These are phyloP conservation scores for Pichia inconspicua DNA, from an alignment of 1,139 yeast genomes.

Conservation along the genomic window DNA sequence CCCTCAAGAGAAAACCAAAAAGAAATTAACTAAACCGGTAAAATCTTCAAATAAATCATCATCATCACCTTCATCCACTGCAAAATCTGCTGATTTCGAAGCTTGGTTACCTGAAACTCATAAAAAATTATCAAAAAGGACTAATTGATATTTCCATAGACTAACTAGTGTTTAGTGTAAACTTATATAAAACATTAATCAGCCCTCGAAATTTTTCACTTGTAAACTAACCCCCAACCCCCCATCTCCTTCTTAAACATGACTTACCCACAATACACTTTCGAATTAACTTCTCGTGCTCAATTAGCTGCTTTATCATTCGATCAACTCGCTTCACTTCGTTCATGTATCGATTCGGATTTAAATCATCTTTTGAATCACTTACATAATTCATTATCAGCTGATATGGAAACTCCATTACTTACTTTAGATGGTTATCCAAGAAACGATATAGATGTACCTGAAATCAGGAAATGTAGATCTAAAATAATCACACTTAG, in stretches of 20 bases:
- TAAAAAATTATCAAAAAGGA: slow-evolving; percentile 13
- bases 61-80: slow-evolving; percentile 2
- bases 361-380: slow-evolving; percentile 17
- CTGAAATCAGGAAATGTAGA: slow-evolving; percentile 50
- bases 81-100: slow-evolving; percentile 34
- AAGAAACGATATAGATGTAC: slow-evolving; percentile 73
- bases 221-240: neutral
- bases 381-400: slow-evolving; percentile 29
- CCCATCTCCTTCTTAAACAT: neutral
- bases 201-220: neutral
- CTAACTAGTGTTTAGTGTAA: too few species aligned
- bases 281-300: slow-evolving; percentile 3
- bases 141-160: neutral
- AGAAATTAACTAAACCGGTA: slow-evolving; percentile 34
- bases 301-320: slow-evolving; percentile 7
- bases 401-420: slow-evolving; percentile 58
- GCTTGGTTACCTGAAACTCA: slow-evolving; percentile 55
- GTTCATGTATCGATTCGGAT: slow-evolving; percentile 20
- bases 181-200: too few species aligned
- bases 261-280: slow-evolving; percentile 1
- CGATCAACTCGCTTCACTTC: slow-evolving; percentile 1
- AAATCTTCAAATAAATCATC: slow-evolving; percentile 14
- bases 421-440: slow-evolving; percentile 77
- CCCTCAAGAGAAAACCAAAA: slow-evolving; percentile 31
- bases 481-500: slow-evolving; percentile 57